Evolutionary conservation across 192 early-diverging fungal genomes (phyloP), one percentile per base, ranked within the genome.

Genomic region (Backusella sp.): DNA sequence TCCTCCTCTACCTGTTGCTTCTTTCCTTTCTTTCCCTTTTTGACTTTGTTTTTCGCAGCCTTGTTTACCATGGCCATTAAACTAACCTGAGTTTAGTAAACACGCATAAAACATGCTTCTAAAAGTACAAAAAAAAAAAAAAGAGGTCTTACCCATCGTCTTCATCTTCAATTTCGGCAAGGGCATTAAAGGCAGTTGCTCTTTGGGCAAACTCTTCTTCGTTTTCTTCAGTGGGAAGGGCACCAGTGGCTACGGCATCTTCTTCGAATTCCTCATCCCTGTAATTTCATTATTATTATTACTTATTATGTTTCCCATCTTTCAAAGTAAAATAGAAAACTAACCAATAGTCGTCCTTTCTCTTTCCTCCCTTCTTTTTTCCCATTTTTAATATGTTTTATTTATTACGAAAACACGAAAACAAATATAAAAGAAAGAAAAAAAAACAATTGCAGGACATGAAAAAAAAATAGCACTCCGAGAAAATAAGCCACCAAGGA

Each of bases 311-410:
- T 39, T 41, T 35, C 15, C 15, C 42, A 19, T 49, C 46, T 17
- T 9, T 21, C 17, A 76, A 23, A 8, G 66, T 19, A 19, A 37
- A 36, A 26, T 28, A 62, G 28, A 28, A 28, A 28, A 28, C 56
- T 85, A 39, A 87, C 87, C 87, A 88, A 72, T 88, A 89, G 67
- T 87, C 88, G 81, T 89, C 86, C 76, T 87, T 83, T 74, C 83
- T 87, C 30, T 86, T 87, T 82, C 83, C 83, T 76, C 78, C 81
- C 66, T 87, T 86, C 81, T 86, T 89, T 78, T 87, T 87, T 80
- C 80, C 86, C 85, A 87, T 87, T 67, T 67, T 28, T 68, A 34
- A 21, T 56, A 56, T n/a, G 5, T 59, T 59, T 44, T 26, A 59
- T 59, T 21, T 59, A 59, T 28, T 59, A 59, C 12, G 23, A 26